Conservation (phyloP, 2,329 filamentous ascomycete species). For the Colletotrichum spinosum region DNA sequence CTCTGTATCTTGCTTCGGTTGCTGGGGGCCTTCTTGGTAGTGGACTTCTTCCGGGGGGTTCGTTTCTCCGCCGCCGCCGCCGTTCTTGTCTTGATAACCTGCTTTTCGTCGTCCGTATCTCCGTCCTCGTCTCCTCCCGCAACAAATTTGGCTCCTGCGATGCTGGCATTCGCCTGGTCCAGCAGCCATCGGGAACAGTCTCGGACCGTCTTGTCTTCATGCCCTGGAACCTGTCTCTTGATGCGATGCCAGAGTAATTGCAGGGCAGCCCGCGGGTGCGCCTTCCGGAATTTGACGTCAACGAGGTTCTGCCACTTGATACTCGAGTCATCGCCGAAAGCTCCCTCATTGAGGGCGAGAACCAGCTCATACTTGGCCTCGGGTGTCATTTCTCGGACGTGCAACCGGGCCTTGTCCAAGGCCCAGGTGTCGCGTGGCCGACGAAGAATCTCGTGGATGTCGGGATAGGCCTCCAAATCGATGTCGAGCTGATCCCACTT, state of each 20-base stretch:
- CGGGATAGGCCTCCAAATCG: slow-evolving; percentile 47
- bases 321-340: slow-evolving; percentile 54
- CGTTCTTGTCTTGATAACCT: not conserved
- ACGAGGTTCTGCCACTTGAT: slow-evolving; percentile 63
- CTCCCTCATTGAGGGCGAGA: slow-evolving; percentile 54
- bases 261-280: slow-evolving; percentile 51
- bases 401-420: slow-evolving; percentile 55
- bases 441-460: slow-evolving; percentile 46
- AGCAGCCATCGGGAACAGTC: slow-evolving; percentile 51
- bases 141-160: slow-evolving; percentile 6
- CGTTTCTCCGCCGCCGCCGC: not conserved
- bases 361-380: slow-evolving; percentile 59
- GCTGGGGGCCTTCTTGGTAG: no score
- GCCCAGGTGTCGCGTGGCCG: slow-evolving; percentile 51
- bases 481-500: slow-evolving; percentile 70
- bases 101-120: slow-evolving; percentile 18
- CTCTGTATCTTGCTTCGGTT: no score
- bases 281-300: slow-evolving; percentile 52
- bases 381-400: slow-evolving; percentile 55
- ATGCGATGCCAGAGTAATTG: slow-evolving; percentile 54
- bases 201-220: slow-evolving; percentile 46
- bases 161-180: slow-evolving; percentile 44
- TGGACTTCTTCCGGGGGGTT: not conserved
- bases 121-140: slow-evolving; percentile 13
- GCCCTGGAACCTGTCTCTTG: slow-evolving; percentile 48